Conservation (phyloP, 75 land plant genomes). For the Gnetum montanum region DNA sequence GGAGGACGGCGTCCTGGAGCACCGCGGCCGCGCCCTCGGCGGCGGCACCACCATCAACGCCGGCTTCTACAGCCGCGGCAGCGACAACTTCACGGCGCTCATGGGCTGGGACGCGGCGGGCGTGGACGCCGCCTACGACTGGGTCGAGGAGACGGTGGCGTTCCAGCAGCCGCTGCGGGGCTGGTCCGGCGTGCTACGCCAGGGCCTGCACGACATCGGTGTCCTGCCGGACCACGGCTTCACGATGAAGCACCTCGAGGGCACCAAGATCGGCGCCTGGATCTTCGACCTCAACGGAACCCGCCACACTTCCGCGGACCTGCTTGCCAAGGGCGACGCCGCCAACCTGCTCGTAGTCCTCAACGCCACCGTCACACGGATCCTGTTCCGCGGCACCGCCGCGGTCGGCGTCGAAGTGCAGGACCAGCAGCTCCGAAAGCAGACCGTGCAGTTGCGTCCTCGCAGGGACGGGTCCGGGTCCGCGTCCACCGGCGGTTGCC, state of each 20-base stretch:
- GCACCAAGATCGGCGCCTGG: constrained; percentile 69
- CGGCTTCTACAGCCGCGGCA: constrained; percentile 69
- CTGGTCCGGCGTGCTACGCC: constrained; percentile 51
- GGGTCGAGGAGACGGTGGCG: constrained; percentile 65
- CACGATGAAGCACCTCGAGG: constrained; percentile 57
- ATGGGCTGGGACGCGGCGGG: constrained; percentile 51
- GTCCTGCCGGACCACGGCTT: constrained; percentile 60
- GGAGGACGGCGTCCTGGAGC: no score
- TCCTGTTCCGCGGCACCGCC: constrained; percentile 24
- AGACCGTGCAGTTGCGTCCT: constrained; percentile 4
- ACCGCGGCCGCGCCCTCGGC: constrained; percentile 64
- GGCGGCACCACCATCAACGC: constrained; percentile 75
- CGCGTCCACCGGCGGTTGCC: constrained; percentile 26
- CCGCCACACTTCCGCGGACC: constrained; percentile 71
- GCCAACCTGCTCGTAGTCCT: constrained; percentile 37
- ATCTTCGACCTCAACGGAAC: constrained; percentile 55
- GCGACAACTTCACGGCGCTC: constrained; percentile 25
- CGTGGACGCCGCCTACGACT: constrained; percentile 58
- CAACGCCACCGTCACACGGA: constrained; percentile 36
- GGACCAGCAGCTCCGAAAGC: background rate
- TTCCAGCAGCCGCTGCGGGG: constrained; percentile 32
- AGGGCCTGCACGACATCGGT: constrained; percentile 53
- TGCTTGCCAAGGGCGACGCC: constrained; percentile 52
- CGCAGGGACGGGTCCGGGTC: constrained; percentile 44
- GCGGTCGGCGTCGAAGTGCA: background rate